Evolutionary conservation across 192 early-diverging fungal species (phyloP), one percentile per base, ranked within the genome.

Genomic region (Coemansia sp.): DNA sequence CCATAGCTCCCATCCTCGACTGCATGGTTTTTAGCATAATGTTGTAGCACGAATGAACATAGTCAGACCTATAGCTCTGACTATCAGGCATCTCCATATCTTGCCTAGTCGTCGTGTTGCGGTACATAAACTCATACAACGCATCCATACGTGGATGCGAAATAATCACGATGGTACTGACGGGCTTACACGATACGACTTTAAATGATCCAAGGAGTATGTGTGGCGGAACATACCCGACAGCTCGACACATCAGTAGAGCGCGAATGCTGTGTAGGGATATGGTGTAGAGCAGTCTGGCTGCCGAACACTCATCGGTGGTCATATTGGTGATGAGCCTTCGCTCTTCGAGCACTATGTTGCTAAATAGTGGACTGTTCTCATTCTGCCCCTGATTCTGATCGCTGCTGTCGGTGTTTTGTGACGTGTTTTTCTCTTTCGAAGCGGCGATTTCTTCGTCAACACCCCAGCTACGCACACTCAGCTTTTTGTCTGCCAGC

Each of bases 261-360:
- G 43, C 38, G 4, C 60, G 55, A n/a, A 58, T 27, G 41, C 67
- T 63, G 23, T 63, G 67, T 40, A 70, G 35, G 0, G 50, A 32
- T 10, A 49, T 43, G 10, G 55, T 25, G 19, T 50, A 63, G 4
- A 70, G 50, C 26, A 63, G 39, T 6, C 51, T 46, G 0, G 60
- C 50, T 3, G 50, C 45, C 11, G 67, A 53, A 34, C 67, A 70
- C 14, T 63, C 52, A 24, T 70, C 60, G 0, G 60, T 55, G 4
- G 60, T 55, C 13, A 58, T 20, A 7, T 14, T 10, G 9, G 34
- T 22, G 8, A 37, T 33, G 34, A 57, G 20, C 34, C 55, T 13
- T 7, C 55, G 44, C 34, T 57, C 44, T 8, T 20, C 13, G 15
- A 52, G 35, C 43, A 38, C 36, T 6, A 26, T 18, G n/a, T 57